Evolutionary conservation across 805 yeast genomes (phyloP).

Genomic region (Yamadazyma sp.): DNA sequence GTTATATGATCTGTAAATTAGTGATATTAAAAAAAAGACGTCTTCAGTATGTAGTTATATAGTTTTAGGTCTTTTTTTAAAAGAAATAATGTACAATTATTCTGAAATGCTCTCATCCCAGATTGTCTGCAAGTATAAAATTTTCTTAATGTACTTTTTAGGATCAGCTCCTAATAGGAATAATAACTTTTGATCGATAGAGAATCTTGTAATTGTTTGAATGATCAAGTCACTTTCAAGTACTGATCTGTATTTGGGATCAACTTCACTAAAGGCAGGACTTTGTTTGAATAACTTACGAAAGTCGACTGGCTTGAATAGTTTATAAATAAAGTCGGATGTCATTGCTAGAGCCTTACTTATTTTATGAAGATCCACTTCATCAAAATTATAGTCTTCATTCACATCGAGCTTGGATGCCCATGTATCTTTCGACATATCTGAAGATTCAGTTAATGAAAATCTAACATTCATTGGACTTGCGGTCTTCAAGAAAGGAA

Average conservation of each 20-base stretch:
- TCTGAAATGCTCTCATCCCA: conserved; percentile 9
- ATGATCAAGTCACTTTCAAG: conserved; percentile 9
- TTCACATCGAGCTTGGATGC: conserved; percentile 43
- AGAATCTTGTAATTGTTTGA: conserved; percentile 8
- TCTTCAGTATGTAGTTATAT: not conserved
- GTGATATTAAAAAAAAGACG: not conserved
- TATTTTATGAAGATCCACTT: conserved; percentile 31
- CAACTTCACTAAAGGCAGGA: conserved; percentile 4
- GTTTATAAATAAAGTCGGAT: conserved; percentile 20
- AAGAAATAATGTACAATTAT: not conserved
- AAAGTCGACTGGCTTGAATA: conserved; percentile 21
- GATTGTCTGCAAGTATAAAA: conserved; percentile 6
- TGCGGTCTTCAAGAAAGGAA: conserved; percentile 61
- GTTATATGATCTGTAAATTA: conserved; percentile 14
- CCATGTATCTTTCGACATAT: conserved; percentile 40
- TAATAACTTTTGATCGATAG: conserved; percentile 17
- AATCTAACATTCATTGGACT: conserved; percentile 35
- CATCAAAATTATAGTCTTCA: conserved; percentile 46
- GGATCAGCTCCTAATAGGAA: conserved; percentile 8
- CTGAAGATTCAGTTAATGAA: conserved; percentile 26
- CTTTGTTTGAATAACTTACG: conserved; percentile 10
- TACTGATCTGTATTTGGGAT: conserved; percentile 7
- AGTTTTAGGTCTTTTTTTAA: conserved; percentile 1
- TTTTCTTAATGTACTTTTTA: not conserved
- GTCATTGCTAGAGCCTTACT: conserved; percentile 24